Evolutionary conservation across 176 grass and related monocot genomes (phyloP), one percentile per base, ranked within the genome.

Genomic region (Triticum dicoccoides): DNA sequence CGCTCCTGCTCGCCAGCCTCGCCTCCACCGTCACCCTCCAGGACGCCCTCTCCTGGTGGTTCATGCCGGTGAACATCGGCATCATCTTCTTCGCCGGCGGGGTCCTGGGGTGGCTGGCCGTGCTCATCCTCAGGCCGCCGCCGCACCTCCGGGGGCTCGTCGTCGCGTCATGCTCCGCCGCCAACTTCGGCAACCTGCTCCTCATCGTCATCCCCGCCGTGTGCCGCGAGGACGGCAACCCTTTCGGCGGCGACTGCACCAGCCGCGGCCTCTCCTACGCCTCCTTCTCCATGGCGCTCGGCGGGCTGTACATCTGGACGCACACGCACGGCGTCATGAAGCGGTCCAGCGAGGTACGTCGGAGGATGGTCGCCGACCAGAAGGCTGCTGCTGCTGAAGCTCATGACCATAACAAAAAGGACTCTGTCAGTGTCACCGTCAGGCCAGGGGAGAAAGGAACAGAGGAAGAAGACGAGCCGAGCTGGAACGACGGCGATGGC

Each of bases 271-370:
- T 93, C 38, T 91, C 94, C 76, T 97, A 93, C 35, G 87, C 80
- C 5, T 97, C 94, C 11, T 97, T 97, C 71, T 97, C 94, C 52
- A 97, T 93, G 94, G 94, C 89, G 67, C 64, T 96, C 5, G 91
- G 94, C 0, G 94, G 91, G 15, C 69, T 93, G 30, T 93, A 92
- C 35, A 95, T 95, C 73, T 95, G 93, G 93, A 95, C 90, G 2
- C 62, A 90, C 69, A 90, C 93, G 0, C 37, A 84, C 81, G 18
- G 90, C 68, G 75, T 95, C 11, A 95, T 95, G 80, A 95, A 92
- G 79, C 64, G 85, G 47, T 78, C 93, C 12, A 83, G 86, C 8
- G 76, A 84, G 65, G 45, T 87, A 25, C 79, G 88, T 56, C 79
- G 45, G 10, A 81, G 58, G 73, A 68, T 70, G 33, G 74, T 61